Base-by-base conservation (phyloP, 768 basidiomycete species). In the Coprinopsis marcescibilis region DNA sequence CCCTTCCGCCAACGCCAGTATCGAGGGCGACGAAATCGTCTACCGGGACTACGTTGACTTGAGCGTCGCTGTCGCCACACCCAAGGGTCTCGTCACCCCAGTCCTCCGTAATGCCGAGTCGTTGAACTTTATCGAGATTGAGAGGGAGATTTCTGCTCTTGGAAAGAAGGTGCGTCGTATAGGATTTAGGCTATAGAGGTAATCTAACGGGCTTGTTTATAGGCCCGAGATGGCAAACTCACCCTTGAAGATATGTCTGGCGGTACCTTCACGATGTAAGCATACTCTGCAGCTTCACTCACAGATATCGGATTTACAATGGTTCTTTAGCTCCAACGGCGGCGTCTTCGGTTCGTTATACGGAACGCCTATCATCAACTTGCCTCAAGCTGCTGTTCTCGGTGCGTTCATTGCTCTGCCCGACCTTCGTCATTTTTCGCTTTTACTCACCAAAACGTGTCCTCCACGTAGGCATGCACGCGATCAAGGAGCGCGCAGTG, bases 291-390 rank as follows among this genome's bases (percentile, higher is more conserved):
- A 24, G 17, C 25, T 0, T 24, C 11, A 23, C 5, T 19, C 11
- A 10, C 25, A 23, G 38, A 5, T 24, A 17, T 36, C 8, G 13
- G 8, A 36, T 10, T 20, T 33, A 27, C 57, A 13, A 53, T 19
- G 4, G 23, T 24, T 29, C 51, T 23, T 19, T 52, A 95, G 92
- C 65, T 98, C 96, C 32, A 99, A 99, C 61, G 96, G 95, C 36
- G 95, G 95, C 57, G 95, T 99, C 62, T 99, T 99, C 60, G 95
- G 95, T 35, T 95, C 91, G 40, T 71, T 99, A 40, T 96, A 85
- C 59, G 95, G 95, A 32, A 99, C 95, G n/a, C 95, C 95, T 29
- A 99, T 99, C 61, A 95, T 98, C 70, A 98, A 97, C 74, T 72
- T 94, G 36, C 95, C 94, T 3, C 95, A 97, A 64, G 69, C 92